Evolutionary conservation across 2,329 filamentous ascomycete genomes (phyloP).

Genomic region (Pyrenochaeta sp.): DNA sequence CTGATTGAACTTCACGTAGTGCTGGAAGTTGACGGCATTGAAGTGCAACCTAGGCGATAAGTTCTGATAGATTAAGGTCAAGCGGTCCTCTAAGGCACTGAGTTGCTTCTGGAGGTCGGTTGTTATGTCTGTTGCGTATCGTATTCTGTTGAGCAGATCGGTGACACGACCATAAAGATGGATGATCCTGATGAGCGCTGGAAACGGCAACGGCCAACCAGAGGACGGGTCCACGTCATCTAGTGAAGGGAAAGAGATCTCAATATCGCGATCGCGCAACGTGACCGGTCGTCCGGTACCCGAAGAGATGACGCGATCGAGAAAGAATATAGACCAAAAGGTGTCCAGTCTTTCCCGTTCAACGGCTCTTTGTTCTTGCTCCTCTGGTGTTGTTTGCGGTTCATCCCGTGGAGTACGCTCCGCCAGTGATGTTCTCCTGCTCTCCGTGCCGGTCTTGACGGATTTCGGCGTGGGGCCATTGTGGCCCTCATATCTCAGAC

Average conservation of each 20-base stretch:
- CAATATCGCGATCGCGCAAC: constrained; percentile 83
- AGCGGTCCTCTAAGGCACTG: constrained; percentile 78
- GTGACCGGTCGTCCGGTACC: constrained; percentile 86
- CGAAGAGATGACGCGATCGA: constrained; percentile 87
- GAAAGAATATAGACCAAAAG: constrained; percentile 88
- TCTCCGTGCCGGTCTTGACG: constrained; percentile 53
- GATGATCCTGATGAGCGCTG: constrained; percentile 82
- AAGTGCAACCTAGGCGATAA: constrained; percentile 81
- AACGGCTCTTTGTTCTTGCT: constrained; percentile 67
- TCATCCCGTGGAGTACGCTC: constrained; percentile 62
- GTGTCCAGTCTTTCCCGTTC: constrained; percentile 87
- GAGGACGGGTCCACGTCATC: constrained; percentile 63
- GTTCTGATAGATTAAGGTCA: constrained; percentile 78
- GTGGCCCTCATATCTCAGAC: constrained; percentile 67
- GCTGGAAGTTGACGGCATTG: constrained; percentile 85
- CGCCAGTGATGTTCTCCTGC: constrained; percentile 57
- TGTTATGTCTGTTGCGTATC: constrained; percentile 76
- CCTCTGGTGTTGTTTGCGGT: constrained; percentile 43
- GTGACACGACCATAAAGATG: constrained; percentile 86
- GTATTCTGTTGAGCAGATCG: constrained; percentile 83
- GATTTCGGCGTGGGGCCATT: constrained; percentile 65
- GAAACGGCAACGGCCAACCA: constrained; percentile 80
- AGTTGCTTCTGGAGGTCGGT: constrained; percentile 76
- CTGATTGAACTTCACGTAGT: constrained; percentile 81
- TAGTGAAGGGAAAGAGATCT: constrained; percentile 72